These are phyloP conservation scores for Yamadazyma sp. DNA, from an alignment of 1,139 yeast species.

Conservation along the genomic window DNA sequence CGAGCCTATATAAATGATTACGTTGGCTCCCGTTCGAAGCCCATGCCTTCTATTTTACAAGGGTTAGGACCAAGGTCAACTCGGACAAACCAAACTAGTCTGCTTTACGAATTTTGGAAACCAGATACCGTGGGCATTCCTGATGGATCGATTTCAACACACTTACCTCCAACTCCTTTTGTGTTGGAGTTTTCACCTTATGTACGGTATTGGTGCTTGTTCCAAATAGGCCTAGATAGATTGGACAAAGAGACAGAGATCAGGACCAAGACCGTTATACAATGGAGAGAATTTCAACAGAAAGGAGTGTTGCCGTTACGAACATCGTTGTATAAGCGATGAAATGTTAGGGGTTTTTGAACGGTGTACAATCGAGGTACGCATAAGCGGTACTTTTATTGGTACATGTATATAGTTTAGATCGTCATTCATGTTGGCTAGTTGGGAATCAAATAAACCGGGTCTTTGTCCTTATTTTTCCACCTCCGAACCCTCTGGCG, in stretches of 20 bases:
- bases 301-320: conserved; percentile 13
- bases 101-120: conserved; percentile 12
- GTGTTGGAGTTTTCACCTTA: conserved; percentile 34
- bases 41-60: conserved; percentile 19
- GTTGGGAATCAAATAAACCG: conserved; percentile 31
- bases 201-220: conserved; percentile 34
- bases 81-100: conserved; percentile 12
- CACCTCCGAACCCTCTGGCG: conserved; percentile 75
- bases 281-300: conserved; percentile 39
- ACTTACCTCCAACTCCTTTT: conserved; percentile 20
- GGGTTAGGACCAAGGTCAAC: conserved; percentile 18
- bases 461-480: conserved; percentile 48
- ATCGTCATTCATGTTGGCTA: conserved; percentile 2
- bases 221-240: conserved; percentile 29
- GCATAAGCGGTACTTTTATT: no score
- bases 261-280: conserved; percentile 30
- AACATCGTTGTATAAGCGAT: conserved; percentile 10
- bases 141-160: conserved; percentile 23
- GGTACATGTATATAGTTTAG: conserved; percentile 1
- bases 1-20: conserved; percentile 18
- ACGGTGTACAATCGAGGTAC: not conserved
- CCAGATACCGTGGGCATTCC: conserved; percentile 26
- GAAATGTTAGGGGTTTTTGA: not conserved
- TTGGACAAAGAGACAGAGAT: conserved; percentile 23
- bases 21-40: conserved; percentile 27